Evolutionary conservation across 2,329 filamentous ascomycete species (phyloP).

Genomic region (Ceratocystis destructans): DNA sequence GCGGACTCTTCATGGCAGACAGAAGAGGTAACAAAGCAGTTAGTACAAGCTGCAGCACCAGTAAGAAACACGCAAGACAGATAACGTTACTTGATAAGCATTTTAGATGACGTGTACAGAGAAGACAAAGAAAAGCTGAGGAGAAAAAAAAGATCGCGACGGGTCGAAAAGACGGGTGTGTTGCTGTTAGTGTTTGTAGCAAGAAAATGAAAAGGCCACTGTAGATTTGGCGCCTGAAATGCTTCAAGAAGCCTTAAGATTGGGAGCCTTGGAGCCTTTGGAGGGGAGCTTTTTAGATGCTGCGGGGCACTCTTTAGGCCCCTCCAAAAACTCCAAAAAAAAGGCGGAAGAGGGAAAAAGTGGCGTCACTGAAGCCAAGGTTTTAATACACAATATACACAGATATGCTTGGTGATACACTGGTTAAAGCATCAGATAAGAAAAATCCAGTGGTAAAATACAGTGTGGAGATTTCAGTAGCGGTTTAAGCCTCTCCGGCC

Average conservation of each 20-base stretch:
- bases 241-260: too few relatives aligned
- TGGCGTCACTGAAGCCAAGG: conserved; percentile 7
- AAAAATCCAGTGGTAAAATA: conserved; percentile 14
- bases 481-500: conserved; percentile 6
- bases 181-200: too few relatives aligned
- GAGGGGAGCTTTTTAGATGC: background rate
- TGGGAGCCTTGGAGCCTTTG: background rate
- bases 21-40: background rate
- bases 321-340: background rate
- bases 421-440: background rate
- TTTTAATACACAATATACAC: background rate
- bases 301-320: conserved; percentile 3
- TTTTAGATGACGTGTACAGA: conserved; percentile 21
- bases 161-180: background rate
- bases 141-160: background rate
- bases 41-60: background rate
- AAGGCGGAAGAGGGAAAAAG: background rate
- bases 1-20: conserved; percentile 53
- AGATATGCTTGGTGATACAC: background rate
- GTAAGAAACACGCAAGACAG: background rate
- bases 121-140: background rate
- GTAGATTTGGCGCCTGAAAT: background rate
- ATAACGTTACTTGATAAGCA: conserved; percentile 39
- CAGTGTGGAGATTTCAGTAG: conserved; percentile 19
- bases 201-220: background rate